A percentile compares a stretch with the other conserved stretches of the same genome.
Evolutionary conservation across 768 basidiomycete genomes (phyloP).

Genomic region (Termitomyces sp.): DNA sequence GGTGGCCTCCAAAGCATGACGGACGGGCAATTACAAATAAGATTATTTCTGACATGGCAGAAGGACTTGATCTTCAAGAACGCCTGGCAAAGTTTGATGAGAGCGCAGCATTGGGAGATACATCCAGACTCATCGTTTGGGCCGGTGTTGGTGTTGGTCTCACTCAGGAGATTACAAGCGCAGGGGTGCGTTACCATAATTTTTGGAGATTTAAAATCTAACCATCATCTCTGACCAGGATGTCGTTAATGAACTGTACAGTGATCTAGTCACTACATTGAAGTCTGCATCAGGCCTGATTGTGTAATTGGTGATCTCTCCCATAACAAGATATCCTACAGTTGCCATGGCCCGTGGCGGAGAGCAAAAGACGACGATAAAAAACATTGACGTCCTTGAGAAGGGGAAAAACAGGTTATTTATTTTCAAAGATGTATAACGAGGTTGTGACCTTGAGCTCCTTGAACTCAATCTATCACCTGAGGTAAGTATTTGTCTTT

Average conservation of each 20-base stretch:
- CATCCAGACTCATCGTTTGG: slow-evolving; percentile 32
- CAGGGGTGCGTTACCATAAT: not conserved
- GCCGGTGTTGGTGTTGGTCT: slow-evolving; percentile 36
- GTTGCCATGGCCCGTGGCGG: too few relatives aligned
- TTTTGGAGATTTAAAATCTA: not conserved
- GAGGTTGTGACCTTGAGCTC: too few relatives aligned
- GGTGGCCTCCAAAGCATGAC: slow-evolving; percentile 5
- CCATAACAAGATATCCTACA: too few relatives aligned
- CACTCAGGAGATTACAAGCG: slow-evolving; percentile 13
- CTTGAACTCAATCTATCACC: too few relatives aligned
- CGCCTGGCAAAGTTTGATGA: slow-evolving; percentile 21
- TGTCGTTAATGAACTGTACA: not conserved
- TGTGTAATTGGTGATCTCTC: not conserved
- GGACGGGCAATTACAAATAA: slow-evolving; percentile 1
- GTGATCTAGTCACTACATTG: not conserved
- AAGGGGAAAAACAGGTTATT: too few relatives aligned
- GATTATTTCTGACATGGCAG: slow-evolving; percentile 10
- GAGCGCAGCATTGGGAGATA: slow-evolving; percentile 24
- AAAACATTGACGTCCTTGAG: too few relatives aligned
- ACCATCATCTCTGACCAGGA: not conserved
- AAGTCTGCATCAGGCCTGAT: not conserved
- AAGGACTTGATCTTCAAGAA: slow-evolving; percentile 24
- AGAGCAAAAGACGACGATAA: too few relatives aligned
- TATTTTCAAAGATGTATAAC: too few relatives aligned
- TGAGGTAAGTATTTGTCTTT: too few relatives aligned